Conservation (phyloP, 1,284 basidiomycete species). For the Trametes hirsuta region DNA sequence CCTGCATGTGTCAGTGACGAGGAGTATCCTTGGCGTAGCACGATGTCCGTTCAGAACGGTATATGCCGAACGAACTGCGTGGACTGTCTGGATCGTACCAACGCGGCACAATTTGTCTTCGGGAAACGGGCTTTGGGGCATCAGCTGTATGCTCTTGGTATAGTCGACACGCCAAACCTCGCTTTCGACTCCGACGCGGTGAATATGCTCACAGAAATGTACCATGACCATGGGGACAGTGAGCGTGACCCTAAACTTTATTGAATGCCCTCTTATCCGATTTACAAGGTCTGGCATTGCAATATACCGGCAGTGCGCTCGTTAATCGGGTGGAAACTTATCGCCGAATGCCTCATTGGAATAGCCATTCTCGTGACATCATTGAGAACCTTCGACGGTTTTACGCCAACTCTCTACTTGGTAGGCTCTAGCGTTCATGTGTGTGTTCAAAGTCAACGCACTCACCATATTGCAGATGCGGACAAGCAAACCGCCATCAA, state of each 20-base stretch:
- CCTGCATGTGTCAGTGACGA: slow-evolving; percentile 28
- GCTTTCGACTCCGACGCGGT: slow-evolving; percentile 95
- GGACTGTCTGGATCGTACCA: slow-evolving; percentile 97
- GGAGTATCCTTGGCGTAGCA: slow-evolving; percentile 54
- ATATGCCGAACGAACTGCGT: slow-evolving; percentile 92
- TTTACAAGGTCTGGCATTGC: slow-evolving; percentile 83
- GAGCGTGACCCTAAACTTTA: slow-evolving; percentile 28
- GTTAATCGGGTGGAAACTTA: slow-evolving; percentile 99
- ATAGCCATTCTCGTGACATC: slow-evolving; percentile 96
- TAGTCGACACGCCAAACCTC: slow-evolving; percentile 83
- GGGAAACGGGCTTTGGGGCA: slow-evolving; percentile 95
- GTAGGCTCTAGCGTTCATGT: slow-evolving; percentile 39
- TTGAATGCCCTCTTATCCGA: slow-evolving; percentile 6
- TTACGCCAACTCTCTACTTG: slow-evolving; percentile 93
- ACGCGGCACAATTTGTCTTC: slow-evolving; percentile 97
- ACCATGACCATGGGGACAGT: slow-evolving; percentile 97
- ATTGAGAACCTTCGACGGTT: slow-evolving; percentile 96
- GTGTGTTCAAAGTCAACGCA: neutral
- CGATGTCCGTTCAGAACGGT: slow-evolving; percentile 88
- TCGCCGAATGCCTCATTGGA: slow-evolving; percentile 95
- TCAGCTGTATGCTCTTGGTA: slow-evolving; percentile 93
- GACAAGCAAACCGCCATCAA: slow-evolving; percentile 99
- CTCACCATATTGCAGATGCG: slow-evolving; percentile 61
- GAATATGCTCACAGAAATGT: slow-evolving; percentile 99
- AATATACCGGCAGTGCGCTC: slow-evolving; percentile 95